Percentiles rank a stretch among this genome's conserved stretches.
Evolutionary conservation across 768 basidiomycete species (phyloP).

Genomic region (Stropharia rugosoannulata): DNA sequence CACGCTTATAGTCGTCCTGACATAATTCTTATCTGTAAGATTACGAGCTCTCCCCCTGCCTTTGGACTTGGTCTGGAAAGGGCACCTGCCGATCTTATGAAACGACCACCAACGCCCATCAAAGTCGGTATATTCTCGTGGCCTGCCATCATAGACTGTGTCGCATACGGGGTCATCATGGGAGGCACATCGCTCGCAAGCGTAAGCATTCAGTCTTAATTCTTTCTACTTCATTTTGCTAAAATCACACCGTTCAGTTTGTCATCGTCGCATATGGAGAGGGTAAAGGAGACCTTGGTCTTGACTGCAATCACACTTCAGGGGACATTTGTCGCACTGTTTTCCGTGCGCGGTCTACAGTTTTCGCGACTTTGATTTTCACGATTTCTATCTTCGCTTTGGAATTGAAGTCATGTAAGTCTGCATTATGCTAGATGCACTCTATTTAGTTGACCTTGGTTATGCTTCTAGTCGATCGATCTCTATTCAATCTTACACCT

Average conservation of each 20-base stretch:
- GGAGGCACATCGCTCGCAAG: conserved; percentile 30
- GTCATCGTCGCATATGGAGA: conserved; percentile 36
- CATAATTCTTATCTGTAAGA: conserved; percentile 7
- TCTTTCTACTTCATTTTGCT: not conserved
- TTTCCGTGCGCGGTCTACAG: conserved; percentile 34
- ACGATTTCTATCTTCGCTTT: conserved; percentile 34
- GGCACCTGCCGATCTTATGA: conserved; percentile 52
- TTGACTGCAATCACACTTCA: conserved; percentile 29
- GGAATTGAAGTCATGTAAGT: conserved; percentile 37
- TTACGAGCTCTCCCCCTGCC: conserved; percentile 50
- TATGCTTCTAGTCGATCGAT: conserved; percentile 23
- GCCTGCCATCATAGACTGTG: conserved; percentile 35
- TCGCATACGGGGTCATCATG: conserved; percentile 38
- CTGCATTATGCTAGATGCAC: not conserved
- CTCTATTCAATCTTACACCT: conserved; percentile 34
- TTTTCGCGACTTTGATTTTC: conserved; percentile 38
- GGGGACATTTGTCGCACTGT: conserved; percentile 27
- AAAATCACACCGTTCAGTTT: conserved; percentile 21
- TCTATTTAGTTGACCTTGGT: not conserved
- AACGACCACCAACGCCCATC: conserved; percentile 37
- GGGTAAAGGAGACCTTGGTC: conserved; percentile 28
- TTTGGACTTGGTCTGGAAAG: conserved; percentile 53
- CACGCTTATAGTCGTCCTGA: not conserved
- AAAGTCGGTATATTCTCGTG: conserved; percentile 38
- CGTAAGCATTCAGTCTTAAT: conserved; percentile 21